Evolutionary conservation across 202 grass and related monocot species (phyloP).

Genomic region (Schoenoplectus tabernaemontani): DNA sequence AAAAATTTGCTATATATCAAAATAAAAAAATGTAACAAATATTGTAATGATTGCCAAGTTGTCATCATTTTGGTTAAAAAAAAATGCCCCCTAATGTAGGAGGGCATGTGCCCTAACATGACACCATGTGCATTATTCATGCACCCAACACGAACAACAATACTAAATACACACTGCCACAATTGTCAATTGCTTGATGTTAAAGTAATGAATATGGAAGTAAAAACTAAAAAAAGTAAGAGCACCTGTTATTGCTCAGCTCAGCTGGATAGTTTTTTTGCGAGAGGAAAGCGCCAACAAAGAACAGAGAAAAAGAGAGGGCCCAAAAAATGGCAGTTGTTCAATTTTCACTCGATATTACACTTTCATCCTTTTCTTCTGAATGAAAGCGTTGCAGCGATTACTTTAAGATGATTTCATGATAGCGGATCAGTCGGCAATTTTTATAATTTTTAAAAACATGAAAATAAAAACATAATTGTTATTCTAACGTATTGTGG

Average conservation of each 20-base stretch:
- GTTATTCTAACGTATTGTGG: too few species aligned
- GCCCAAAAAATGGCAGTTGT: not conserved
- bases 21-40: not conserved
- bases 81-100: not conserved
- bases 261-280: not conserved
- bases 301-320: not conserved
- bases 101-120: slow-evolving; percentile 20
- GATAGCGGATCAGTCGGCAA: not conserved
- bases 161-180: not conserved
- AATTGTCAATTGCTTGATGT: not conserved
- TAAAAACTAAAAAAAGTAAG: not conserved
- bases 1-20: too few species aligned
- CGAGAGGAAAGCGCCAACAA: not conserved
- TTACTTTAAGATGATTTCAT: not conserved
- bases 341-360: not conserved
- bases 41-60: not conserved
- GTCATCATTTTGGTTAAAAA: not conserved
- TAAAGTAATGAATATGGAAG: not conserved
- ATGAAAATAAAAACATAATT: too few species aligned
- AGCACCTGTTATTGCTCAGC: not conserved
- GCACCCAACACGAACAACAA: not conserved
- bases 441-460: too few species aligned
- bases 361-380: not conserved
- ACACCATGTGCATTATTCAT: slow-evolving; percentile 18
- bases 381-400: not conserved